Conservation (phyloP, 2,329 filamentous ascomycete genomes). For the Talaromyces sp. region DNA sequence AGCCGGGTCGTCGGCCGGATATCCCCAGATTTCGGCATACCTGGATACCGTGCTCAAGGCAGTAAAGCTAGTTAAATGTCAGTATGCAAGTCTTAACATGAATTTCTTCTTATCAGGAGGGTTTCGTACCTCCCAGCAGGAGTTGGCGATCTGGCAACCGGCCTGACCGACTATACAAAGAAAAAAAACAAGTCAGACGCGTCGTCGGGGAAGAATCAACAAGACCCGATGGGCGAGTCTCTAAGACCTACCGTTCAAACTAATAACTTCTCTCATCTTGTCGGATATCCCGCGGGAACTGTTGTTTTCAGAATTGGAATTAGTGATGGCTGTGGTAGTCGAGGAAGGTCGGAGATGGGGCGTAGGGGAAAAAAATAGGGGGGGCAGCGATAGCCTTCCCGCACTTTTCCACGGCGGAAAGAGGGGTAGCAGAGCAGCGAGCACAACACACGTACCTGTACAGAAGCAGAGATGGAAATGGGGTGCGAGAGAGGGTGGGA, state of each 20-base stretch:
- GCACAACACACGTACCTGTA: slow-evolving; percentile 2
- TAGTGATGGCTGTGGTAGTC: background rate
- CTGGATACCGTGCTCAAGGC: slow-evolving; percentile 99
- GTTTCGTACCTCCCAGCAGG: slow-evolving; percentile 94
- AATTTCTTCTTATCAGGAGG: background rate
- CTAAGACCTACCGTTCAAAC: slow-evolving; percentile 82
- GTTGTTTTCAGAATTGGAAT: background rate
- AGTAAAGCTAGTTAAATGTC: slow-evolving; percentile 71
- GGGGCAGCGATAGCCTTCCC: slow-evolving; percentile 13
- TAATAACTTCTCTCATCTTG: slow-evolving; percentile 99
- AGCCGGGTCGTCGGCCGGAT: background rate
- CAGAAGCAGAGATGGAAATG: slow-evolving; percentile 14
- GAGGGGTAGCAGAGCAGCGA: slow-evolving; percentile 15
- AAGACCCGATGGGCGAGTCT: slow-evolving; percentile 6
- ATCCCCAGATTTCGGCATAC: slow-evolving; percentile 48
- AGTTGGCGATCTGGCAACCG: slow-evolving; percentile 99
- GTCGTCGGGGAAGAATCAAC: slow-evolving; percentile 4
- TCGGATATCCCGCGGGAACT: slow-evolving; percentile 18
- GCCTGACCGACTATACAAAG: slow-evolving; percentile 83
- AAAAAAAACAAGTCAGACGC: slow-evolving; percentile 31
- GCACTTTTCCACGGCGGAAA: slow-evolving; percentile 11
- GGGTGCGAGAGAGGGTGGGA: slow-evolving; percentile 1
- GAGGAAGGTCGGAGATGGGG: background rate
- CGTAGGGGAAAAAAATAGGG: slow-evolving; percentile 11
- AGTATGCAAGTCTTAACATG: slow-evolving; percentile 14